Base-by-base conservation (phyloP, 345 rosid species). In the Citrus sinensis region DNA sequence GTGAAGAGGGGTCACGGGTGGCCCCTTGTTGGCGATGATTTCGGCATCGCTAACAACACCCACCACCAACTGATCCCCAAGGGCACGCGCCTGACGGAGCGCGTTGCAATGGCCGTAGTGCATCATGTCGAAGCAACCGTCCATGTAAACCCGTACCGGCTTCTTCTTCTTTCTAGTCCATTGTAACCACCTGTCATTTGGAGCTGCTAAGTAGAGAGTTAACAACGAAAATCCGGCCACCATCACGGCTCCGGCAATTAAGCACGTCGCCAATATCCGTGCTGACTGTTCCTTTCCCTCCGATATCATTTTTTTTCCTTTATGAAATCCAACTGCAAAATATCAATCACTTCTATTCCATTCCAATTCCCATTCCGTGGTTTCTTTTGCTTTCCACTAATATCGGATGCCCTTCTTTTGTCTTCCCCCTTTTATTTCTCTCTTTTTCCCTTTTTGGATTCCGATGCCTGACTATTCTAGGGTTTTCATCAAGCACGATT, bases 101-200 rank as follows among this genome's bases (percentile, higher is more conserved):
- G 97, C 97, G 75, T 92, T 90, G 87, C 92, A 89, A 81, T 92
- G 94, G 54, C 97, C 97, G 76, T 92, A 92, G 80, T 92, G 97
- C 97, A 92, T 92, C 90, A 92, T 87, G 78, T 92, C 97, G 80
- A 90, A 92, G 76, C 97, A 90, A 2, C 97, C 97, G 65, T 92
- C 97, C 97, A 92, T 92, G 82, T 92, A 90, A 2, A 90, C 97
- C 29, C 97, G 89, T 5, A 89, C 78, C 6, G 83, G 78, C 85
- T 86, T 86, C 85, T 86, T 86, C 83, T 86, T 87, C 74, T 83
- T 83, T 54, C 74, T 79, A 54, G 81, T 74, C 88, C 87, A 75
- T 42, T 79, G 85, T 7, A 79, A 75, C 35, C 30, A 49, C 51
- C 66, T 11, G 59, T 27, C 75, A 32, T 58, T 69, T 16, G 77